Evolutionary conservation across 805 yeast species (phyloP).

Genomic region (Ogataea sp.): DNA sequence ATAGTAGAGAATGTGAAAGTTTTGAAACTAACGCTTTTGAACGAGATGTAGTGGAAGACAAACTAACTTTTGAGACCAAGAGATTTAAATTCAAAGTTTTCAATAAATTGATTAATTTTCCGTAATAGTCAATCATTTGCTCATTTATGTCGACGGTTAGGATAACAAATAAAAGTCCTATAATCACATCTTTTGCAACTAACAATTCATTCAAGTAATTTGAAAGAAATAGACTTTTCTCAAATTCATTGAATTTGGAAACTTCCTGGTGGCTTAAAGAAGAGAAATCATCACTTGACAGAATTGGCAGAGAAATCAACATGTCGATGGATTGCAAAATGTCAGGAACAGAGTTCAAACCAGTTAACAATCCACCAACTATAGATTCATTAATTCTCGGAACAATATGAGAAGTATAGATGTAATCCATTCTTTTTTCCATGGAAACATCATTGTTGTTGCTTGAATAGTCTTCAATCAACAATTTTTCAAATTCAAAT

Average conservation of each 20-base stretch:
- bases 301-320: conserved; percentile 22
- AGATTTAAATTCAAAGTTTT: not conserved
- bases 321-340: conserved; percentile 29
- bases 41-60: too few relatives aligned
- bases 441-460: conserved; percentile 16
- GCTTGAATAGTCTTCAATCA: conserved; percentile 26
- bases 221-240: conserved; percentile 13
- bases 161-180: conserved; percentile 20
- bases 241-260: conserved; percentile 17
- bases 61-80: not conserved
- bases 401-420: conserved; percentile 35
- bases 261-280: conserved; percentile 10
- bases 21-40: not conserved
- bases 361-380: conserved; percentile 30
- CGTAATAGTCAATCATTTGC: conserved; percentile 15
- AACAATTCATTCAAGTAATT: conserved; percentile 12
- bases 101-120: conserved; percentile 7
- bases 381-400: conserved; percentile 31
- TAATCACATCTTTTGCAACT: conserved; percentile 12
- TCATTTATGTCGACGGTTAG: conserved; percentile 25
- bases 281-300: not conserved
- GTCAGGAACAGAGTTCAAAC: conserved; percentile 29
- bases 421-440: conserved; percentile 25
- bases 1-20: not conserved
- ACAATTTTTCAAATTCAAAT: conserved; percentile 22